Conservation (phyloP, 768 basidiomycete species). For the Termitomyces bulborhizus region DNA sequence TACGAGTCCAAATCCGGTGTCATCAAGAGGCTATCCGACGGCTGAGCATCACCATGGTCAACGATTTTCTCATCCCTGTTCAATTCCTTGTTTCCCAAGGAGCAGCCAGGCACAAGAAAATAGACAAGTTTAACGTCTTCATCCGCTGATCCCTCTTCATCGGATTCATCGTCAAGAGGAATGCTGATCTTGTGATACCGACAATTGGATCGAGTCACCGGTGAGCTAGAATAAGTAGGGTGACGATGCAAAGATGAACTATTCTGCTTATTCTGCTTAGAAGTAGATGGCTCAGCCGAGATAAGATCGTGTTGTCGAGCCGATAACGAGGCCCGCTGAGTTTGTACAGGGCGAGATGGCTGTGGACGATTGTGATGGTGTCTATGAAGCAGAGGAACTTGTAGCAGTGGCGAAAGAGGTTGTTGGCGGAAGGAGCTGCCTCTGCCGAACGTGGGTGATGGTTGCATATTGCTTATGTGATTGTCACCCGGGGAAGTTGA, state of each 20-base stretch:
- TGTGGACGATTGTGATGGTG: constrained; percentile 32
- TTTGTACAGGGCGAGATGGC: constrained; percentile 17
- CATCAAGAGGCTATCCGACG: constrained; percentile 42
- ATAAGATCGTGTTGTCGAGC: constrained; percentile 7
- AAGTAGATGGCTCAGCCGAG: constrained; percentile 12
- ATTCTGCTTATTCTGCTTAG: constrained; percentile 15
- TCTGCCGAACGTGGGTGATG: constrained; percentile 26
- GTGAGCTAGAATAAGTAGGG: constrained; percentile 30
- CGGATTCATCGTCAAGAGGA: constrained; percentile 25
- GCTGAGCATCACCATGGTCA: constrained; percentile 53
- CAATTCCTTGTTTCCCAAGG: constrained; percentile 48
- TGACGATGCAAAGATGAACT: constrained; percentile 10
- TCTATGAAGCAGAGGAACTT: constrained; percentile 15
- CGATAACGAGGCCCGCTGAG: constrained; percentile 11
- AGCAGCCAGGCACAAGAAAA: constrained; percentile 68
- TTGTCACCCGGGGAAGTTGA: constrained; percentile 28
- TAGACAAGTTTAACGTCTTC: constrained; percentile 46
- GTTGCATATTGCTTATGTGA: constrained; percentile 15
- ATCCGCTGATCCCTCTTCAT: constrained; percentile 20
- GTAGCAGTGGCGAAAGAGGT: constrained; percentile 12
- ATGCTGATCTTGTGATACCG: constrained; percentile 65
- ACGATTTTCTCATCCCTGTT: constrained; percentile 56
- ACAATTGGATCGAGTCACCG: constrained; percentile 63
- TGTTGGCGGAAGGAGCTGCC: constrained; percentile 14
- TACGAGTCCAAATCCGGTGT: constrained; percentile 43